Evolutionary conservation across 805 yeast genomes (phyloP).

Genomic region (Pichia paraexigua): DNA sequence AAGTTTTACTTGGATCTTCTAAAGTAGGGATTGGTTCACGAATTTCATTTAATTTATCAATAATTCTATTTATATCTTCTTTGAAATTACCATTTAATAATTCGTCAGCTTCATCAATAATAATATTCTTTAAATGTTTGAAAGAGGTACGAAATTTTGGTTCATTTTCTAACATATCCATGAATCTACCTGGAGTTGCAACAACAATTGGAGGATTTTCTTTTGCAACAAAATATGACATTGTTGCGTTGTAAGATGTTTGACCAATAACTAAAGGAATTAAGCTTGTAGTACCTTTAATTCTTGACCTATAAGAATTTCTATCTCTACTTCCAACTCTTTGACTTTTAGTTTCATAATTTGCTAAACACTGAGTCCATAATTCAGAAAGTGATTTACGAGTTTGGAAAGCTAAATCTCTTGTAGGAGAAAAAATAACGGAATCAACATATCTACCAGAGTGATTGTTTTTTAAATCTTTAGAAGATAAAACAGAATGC

Average conservation of each 20-base stretch:
- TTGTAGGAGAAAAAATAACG: constrained; percentile 77
- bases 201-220: constrained; percentile 56
- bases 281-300: neutral
- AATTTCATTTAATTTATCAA: constrained; percentile 34
- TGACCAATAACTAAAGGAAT: constrained; percentile 44
- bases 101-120: constrained; percentile 90
- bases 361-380: constrained; percentile 17
- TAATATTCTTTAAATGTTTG: constrained; percentile 48
- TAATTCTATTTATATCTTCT: constrained; percentile 52
- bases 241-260: constrained; percentile 11
- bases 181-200: constrained; percentile 85
- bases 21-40: constrained; percentile 18
- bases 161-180: constrained; percentile 47
- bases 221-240: constrained; percentile 11
- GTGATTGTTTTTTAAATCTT: constrained; percentile 16
- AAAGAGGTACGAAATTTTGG: constrained; percentile 39
- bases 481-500: constrained; percentile 37
- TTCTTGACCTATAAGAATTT: constrained; percentile 1
- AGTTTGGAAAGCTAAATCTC: constrained; percentile 85
- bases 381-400: constrained; percentile 51
- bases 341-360: constrained; percentile 11
- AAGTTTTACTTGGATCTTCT: constrained; percentile 14
- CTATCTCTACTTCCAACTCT: constrained; percentile 4
- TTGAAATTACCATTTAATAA: constrained; percentile 76
- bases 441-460: constrained; percentile 39